Evolutionary conservation across 2,329 filamentous ascomycete species (phyloP).

Genomic region (Sarocladium strictum): DNA sequence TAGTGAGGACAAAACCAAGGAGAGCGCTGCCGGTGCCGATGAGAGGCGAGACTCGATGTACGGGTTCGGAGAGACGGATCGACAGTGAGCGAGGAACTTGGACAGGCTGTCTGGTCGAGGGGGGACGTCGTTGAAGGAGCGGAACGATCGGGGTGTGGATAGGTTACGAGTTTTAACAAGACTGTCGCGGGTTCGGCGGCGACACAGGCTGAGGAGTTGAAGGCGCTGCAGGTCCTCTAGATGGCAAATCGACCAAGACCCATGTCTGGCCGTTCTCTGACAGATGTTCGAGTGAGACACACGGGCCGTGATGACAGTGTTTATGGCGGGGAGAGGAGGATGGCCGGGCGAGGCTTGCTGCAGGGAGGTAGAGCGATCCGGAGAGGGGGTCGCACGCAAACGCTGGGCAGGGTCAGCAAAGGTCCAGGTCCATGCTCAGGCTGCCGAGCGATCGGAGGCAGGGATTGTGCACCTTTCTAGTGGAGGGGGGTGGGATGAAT

Average conservation of each 20-base stretch:
- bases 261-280: slow-evolving; percentile 5
- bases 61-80: background rate
- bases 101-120: no score
- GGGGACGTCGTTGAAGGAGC: background rate
- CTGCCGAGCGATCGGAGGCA: slow-evolving; percentile 8
- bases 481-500: background rate
- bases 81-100: no score
- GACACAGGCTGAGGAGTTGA: background rate
- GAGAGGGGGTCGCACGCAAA: background rate
- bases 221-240: slow-evolving; percentile 4
- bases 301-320: background rate
- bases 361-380: background rate
- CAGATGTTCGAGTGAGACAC: background rate
- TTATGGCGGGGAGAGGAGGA: background rate
- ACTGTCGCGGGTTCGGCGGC: background rate
- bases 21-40: background rate
- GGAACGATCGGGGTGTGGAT: background rate
- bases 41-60: background rate
- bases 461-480: background rate
- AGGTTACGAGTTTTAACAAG: background rate
- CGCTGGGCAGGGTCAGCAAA: background rate
- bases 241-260: slow-evolving; percentile 1
- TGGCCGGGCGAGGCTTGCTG: background rate
- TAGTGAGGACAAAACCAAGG: background rate
- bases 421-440: background rate